These are phyloP conservation scores for Schwanniomyces pseudopolymorphus DNA, from an alignment of 805 yeast species.

Conservation along the genomic window DNA sequence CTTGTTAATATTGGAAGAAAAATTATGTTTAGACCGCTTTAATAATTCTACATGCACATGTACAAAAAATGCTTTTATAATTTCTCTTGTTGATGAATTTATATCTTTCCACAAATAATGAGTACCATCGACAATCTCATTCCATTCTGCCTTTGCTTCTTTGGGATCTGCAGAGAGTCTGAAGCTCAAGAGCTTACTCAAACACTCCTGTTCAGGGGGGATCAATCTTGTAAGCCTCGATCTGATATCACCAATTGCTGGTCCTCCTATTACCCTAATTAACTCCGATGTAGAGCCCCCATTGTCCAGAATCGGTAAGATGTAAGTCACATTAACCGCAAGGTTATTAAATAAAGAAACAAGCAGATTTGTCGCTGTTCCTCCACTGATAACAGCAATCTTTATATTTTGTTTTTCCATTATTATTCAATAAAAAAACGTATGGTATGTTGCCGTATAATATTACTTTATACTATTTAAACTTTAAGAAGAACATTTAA, in stretches of 20 bases:
- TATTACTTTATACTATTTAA: no score
- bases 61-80: slow-evolving; percentile 72
- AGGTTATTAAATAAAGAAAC: slow-evolving; percentile 55
- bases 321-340: slow-evolving; percentile 52
- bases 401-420: slow-evolving; percentile 5
- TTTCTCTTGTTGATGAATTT: slow-evolving; percentile 62
- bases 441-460: no score
- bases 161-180: slow-evolving; percentile 49
- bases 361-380: slow-evolving; percentile 83
- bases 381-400: slow-evolving; percentile 62
- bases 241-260: slow-evolving; percentile 91
- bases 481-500: no score
- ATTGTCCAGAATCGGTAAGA: slow-evolving; percentile 85
- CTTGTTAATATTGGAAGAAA: slow-evolving; percentile 26
- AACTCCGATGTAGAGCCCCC: slow-evolving; percentile 95
- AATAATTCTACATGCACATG: slow-evolving; percentile 77
- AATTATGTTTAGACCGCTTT: slow-evolving; percentile 56
- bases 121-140: slow-evolving; percentile 70
- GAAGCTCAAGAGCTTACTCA: slow-evolving; percentile 39
- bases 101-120: slow-evolving; percentile 67
- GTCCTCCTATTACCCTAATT: slow-evolving; percentile 84
- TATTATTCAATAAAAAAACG: neutral
- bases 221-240: slow-evolving; percentile 77
- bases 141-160: slow-evolving; percentile 73
- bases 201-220: slow-evolving; percentile 44